Percentiles rank a stretch among this genome's conserved stretches.
Conservation (phyloP, 2,329 filamentous ascomycete genomes). For the Dothistroma septosporum region DNA sequence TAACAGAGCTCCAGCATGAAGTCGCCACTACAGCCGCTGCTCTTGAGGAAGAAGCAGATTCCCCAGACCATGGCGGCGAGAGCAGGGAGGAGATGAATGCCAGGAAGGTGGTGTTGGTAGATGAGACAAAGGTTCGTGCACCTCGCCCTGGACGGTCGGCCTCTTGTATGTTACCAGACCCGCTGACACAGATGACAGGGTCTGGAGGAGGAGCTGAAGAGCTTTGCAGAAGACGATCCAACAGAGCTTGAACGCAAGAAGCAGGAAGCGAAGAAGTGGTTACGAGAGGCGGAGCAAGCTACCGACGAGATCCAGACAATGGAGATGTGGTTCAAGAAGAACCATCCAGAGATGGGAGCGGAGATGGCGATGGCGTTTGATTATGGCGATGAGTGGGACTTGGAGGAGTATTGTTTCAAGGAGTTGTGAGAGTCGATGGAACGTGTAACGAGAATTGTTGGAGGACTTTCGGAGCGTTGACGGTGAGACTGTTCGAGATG, state of each 20-base stretch:
- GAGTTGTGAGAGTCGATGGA: not conserved
- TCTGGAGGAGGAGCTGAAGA: constrained; percentile 41
- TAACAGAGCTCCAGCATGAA: constrained; percentile 40
- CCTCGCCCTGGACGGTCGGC: not conserved
- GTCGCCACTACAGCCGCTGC: constrained; percentile 38
- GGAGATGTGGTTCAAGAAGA: constrained; percentile 43
- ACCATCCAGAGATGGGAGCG: constrained; percentile 40
- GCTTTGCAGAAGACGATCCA: constrained; percentile 46
- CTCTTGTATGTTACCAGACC: not conserved
- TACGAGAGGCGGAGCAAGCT: constrained; percentile 34
- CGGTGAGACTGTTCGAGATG: not conserved
- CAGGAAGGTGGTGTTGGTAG: constrained; percentile 35
- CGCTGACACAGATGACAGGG: not conserved
- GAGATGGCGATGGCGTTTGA: constrained; percentile 42
- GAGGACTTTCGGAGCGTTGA: not conserved
- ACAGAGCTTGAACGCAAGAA: constrained; percentile 43
- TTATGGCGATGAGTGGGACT: constrained; percentile 53
- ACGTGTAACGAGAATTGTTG: not conserved
- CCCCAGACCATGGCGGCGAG: constrained; percentile 32
- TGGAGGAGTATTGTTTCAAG: constrained; percentile 41
- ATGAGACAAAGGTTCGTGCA: constrained; percentile 31
- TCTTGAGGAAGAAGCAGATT: constrained; percentile 38
- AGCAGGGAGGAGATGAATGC: constrained; percentile 38
- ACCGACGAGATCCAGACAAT: constrained; percentile 46
- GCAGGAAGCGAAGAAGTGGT: constrained; percentile 30